A percentile compares a stretch with the other conserved stretches of the same genome.
Evolutionary conservation across 306 rosid genomes (phyloP).

Genomic region (Cercis canadensis): DNA sequence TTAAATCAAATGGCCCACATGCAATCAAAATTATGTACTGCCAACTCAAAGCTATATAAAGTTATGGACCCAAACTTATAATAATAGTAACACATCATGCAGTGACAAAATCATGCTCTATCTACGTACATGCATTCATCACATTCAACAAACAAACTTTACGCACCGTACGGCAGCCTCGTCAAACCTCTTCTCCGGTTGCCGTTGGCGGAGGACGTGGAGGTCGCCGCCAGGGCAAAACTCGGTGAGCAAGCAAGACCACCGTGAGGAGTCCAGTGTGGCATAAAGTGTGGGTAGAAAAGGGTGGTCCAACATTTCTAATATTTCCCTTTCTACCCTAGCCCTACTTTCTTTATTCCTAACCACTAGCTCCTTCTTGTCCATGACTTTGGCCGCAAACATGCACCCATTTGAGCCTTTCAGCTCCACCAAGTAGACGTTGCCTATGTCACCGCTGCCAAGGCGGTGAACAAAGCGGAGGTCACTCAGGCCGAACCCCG

Average conservation of each 20-base stretch:
- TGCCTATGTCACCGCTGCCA: conserved; percentile 63
- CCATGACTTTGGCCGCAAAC: conserved; percentile 67
- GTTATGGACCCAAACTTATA: neutral
- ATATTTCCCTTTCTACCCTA: conserved; percentile 50
- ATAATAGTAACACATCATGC: neutral
- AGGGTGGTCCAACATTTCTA: conserved; percentile 57
- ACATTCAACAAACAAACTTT: neutral
- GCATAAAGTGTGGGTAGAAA: conserved; percentile 59
- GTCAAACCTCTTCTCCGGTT: conserved; percentile 45
- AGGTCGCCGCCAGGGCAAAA: conserved; percentile 66
- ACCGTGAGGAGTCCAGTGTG: conserved; percentile 41
- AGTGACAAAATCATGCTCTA: neutral
- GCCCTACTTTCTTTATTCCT: conserved; percentile 53
- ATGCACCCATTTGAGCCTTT: conserved; percentile 44
- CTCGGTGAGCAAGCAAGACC: conserved; percentile 60
- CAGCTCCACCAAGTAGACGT: conserved; percentile 58
- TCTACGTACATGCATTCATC: neutral
- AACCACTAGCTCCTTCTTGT: conserved; percentile 49
- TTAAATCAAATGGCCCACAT: conserved; percentile 36
- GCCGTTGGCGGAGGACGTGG: conserved; percentile 63
- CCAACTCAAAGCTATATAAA: neutral
- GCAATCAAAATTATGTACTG: conserved; percentile 20
- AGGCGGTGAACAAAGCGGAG: conserved; percentile 51
- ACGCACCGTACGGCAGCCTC: conserved; percentile 57
- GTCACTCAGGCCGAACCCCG: conserved; percentile 28